A percentile compares a stretch with the other conserved stretches of the same genome.
Evolutionary conservation across 2,329 filamentous ascomycete species (phyloP).

Genomic region (Byssochlamys sp.): DNA sequence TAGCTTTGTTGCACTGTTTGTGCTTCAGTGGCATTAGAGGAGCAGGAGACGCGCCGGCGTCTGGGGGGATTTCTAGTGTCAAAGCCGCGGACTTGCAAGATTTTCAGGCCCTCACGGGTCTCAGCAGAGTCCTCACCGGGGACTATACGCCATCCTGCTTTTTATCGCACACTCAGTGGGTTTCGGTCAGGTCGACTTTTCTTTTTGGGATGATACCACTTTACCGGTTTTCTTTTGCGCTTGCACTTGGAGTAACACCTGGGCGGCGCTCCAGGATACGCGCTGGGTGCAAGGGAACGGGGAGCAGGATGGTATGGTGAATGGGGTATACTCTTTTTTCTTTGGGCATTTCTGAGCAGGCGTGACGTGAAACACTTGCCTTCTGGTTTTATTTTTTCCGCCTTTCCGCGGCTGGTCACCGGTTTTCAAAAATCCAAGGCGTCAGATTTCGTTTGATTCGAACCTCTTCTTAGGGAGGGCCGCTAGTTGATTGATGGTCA

Average conservation of each 20-base stretch:
- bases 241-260: neutral
- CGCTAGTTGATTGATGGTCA: neutral
- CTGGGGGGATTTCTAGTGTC: neutral
- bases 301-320: neutral
- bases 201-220: neutral
- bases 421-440: neutral
- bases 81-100: neutral
- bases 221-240: neutral
- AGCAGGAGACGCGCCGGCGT: neutral
- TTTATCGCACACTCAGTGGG: neutral
- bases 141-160: neutral
- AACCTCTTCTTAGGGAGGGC: neutral
- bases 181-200: neutral
- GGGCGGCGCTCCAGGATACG: neutral
- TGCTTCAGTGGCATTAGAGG: neutral
- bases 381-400: neutral
- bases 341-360: neutral
- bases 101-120: neutral
- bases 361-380: neutral
- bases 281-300: neutral
- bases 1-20: neutral
- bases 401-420: neutral
- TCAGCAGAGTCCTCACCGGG: neutral
- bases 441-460: neutral
- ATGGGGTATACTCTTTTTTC: neutral